Evolutionary conservation across 768 basidiomycete genomes (phyloP), one percentile per base, ranked within the genome.

Genomic region (Mrakia frigida): DNA sequence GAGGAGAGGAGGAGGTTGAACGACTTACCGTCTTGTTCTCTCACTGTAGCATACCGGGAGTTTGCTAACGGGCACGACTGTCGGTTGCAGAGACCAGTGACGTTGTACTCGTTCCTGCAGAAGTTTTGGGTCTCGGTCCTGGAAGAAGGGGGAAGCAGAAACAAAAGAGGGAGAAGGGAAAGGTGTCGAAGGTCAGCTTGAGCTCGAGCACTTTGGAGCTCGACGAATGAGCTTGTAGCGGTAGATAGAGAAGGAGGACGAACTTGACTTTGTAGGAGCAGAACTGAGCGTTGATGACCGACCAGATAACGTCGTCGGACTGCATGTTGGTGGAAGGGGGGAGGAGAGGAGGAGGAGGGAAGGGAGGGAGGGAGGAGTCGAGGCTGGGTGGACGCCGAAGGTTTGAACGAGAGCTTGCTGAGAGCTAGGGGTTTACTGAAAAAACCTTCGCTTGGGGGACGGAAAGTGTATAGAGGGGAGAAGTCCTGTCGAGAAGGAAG

Each of bases 211-310:
- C 37, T 46, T 6, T 11, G 4, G 28, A 39, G 25, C n/a, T 31
- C 35, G 4, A 13, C 39, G 74, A 56, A 56, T 6, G 33, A 31
- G 37, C 46, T 37, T n/a, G 31, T 28, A 23, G n/a, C 21, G 31
- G 23, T 9, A 33, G 60, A 59, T 5, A 31, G 63, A 13, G 3
- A 14, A 25, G 10, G 9, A 2, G 23, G 5, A 86, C 92, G 82
- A 80, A 95, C 96, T 96, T 98, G 87, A 99, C 95, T 91, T 98
- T 98, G 85, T 96, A 99, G 0, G 96, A 97, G 86, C 97, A 99
- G 84, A 98, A 98, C 84, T 84, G 81, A 70, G 89, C 87, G 84
- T 93, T 93, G 82, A 95, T 94, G 41, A 94, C 92, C 28, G 90
- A 92, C 96, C 96, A 99, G 79, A 99, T 98, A 79, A 98, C 92